Conservation (phyloP, 2,329 filamentous ascomycete species). For the Colletotrichum tamarilloi region DNA sequence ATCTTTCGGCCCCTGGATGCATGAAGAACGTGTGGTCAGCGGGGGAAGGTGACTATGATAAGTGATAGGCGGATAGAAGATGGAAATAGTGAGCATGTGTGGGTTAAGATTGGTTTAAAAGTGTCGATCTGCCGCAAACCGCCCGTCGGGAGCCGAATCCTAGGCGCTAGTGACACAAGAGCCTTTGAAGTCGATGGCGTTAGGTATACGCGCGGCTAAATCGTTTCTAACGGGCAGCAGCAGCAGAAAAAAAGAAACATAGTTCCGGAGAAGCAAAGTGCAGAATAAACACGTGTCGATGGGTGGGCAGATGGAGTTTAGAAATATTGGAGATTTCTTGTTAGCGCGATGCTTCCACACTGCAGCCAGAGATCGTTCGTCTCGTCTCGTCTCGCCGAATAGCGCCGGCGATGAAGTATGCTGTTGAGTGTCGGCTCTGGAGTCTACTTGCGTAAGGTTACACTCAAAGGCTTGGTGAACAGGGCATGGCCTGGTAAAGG, state of each 20-base stretch:
- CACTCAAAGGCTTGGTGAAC: background rate
- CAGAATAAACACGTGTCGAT: no score
- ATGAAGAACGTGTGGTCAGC: background rate
- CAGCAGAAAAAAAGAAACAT: background rate
- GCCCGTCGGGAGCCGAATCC: background rate
- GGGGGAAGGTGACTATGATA: background rate
- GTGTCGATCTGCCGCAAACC: background rate
- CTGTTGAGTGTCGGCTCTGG: background rate
- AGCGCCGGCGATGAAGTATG: background rate
- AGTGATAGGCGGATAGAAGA: background rate
- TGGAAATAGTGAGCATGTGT: background rate
- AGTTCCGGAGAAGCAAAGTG: no score
- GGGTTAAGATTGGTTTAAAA: background rate
- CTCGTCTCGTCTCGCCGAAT: background rate
- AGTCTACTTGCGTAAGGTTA: background rate
- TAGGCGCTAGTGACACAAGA: background rate
- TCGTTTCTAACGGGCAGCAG: background rate
- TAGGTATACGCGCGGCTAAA: background rate
- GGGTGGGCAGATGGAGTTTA: no score
- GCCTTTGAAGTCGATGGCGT: background rate
- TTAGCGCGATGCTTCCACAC: background rate
- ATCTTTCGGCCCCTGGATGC: background rate
- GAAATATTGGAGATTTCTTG: background rate
- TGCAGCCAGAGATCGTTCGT: background rate
- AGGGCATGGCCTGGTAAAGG: slow-evolving; percentile 12